These are phyloP conservation scores for Helminthosporium solani DNA, from an alignment of 2,329 filamentous ascomycete genomes.

Conservation along the genomic window DNA sequence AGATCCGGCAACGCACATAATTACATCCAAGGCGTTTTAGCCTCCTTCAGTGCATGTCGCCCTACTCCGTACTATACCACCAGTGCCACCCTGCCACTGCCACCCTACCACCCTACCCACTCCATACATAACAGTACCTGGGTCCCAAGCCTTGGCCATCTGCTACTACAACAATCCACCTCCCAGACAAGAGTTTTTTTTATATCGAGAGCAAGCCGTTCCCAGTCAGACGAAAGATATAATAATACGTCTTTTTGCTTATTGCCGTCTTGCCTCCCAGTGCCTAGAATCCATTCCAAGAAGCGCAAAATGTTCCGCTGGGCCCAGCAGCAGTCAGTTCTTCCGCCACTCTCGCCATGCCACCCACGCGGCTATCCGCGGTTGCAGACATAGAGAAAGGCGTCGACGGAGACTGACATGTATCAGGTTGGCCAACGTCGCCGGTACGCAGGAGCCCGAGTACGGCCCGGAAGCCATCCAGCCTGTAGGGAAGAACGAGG, in stretches of 20 bases:
- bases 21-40: neutral
- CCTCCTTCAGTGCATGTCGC: neutral
- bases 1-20: neutral
- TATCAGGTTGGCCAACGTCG: constrained; percentile 67
- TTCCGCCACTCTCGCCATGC: constrained; percentile 9
- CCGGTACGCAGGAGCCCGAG: constrained; percentile 93
- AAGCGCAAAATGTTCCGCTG: constrained; percentile 75
- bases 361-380: constrained; percentile 16
- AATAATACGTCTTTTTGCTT: constrained; percentile 18
- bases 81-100: too few species aligned
- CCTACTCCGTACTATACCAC: too few species aligned
- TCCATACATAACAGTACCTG: constrained; percentile 1
- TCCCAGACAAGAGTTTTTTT: constrained; percentile 22
- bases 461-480: constrained; percentile 88
- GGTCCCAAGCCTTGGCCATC: constrained; percentile 19
- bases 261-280: constrained; percentile 29
- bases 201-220: constrained; percentile 30
- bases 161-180: neutral
- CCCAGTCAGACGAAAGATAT: constrained; percentile 25
- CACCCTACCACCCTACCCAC: too few species aligned
- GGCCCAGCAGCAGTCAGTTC: constrained; percentile 88
- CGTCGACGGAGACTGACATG: constrained; percentile 15
- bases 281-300: constrained; percentile 22
- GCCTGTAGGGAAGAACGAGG: constrained; percentile 78
- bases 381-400: constrained; percentile 11